These are phyloP conservation scores for Globisporangium heterothallicum DNA, from an alignment of 352 stramenopile species.

Conservation along the genomic window DNA sequence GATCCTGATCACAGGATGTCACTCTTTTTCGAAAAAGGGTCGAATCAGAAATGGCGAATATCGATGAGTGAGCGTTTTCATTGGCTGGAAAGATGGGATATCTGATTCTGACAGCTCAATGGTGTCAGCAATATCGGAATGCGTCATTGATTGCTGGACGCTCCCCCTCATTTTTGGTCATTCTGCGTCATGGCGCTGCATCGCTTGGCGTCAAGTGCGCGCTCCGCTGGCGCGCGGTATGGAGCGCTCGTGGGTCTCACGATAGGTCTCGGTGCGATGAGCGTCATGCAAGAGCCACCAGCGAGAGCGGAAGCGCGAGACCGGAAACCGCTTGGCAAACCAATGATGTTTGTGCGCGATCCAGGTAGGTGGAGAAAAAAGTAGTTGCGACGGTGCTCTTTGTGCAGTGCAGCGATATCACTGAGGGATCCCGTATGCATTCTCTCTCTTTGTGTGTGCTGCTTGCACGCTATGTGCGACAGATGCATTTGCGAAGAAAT, in stretches of 20 bases:
- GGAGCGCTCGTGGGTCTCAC: neutral
- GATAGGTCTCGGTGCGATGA: neutral
- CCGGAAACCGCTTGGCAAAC: constrained; percentile 9
- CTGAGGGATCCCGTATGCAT: neutral
- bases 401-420: neutral
- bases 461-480: neutral
- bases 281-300: neutral
- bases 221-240: neutral
- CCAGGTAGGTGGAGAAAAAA: constrained; percentile 20
- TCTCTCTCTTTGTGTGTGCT: neutral
- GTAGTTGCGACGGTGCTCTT: neutral
- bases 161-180: too few species aligned
- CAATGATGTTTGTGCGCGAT: constrained; percentile 31
- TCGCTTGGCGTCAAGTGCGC: too few species aligned
- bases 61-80: too few species aligned
- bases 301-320: constrained; percentile 2
- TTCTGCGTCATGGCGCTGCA: too few species aligned
- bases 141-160: too few species aligned
- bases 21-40: too few species aligned
- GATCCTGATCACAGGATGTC: too few species aligned
- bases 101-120: too few species aligned
- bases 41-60: too few species aligned
- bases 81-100: too few species aligned
- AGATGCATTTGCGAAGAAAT: constrained; percentile 70
- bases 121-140: too few species aligned